Conservation (phyloP, 1,284 basidiomycete species). For the Ceratobasidium papillatum region DNA sequence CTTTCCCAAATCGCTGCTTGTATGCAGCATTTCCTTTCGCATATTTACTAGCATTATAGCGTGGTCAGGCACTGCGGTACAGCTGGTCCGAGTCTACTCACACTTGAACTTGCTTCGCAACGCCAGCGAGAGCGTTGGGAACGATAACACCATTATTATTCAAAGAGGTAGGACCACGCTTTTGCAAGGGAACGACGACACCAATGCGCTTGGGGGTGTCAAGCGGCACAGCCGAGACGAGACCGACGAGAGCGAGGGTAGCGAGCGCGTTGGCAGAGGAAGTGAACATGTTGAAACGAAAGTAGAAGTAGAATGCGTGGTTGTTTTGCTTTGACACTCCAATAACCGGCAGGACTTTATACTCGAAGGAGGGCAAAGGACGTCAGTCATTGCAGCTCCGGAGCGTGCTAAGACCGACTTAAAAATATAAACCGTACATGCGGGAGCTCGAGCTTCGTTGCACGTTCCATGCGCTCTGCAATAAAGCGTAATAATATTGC, state of each 20-base stretch:
- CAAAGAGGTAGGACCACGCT: neutral
- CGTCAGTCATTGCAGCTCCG: neutral
- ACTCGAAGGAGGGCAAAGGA: neutral
- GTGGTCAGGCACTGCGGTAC: neutral
- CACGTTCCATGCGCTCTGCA: neutral
- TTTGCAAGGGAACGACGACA: conserved; percentile 11
- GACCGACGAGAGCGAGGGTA: neutral
- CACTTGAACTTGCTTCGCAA: neutral
- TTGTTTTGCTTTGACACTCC: neutral
- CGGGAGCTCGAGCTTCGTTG: neutral
- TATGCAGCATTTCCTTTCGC: conserved; percentile 28
- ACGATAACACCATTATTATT: neutral
- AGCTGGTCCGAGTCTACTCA: neutral
- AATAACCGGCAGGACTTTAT: neutral
- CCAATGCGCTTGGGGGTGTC: neutral
- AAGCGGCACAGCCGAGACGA: conserved; percentile 22
- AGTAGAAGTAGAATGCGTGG: neutral
- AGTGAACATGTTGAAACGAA: conserved; percentile 13
- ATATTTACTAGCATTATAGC: conserved; percentile 11
- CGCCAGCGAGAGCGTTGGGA: neutral
- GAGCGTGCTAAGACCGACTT: neutral
- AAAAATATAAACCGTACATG: conserved; percentile 2
- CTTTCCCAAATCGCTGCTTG: conserved; percentile 5
- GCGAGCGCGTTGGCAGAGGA: conserved; percentile 12
- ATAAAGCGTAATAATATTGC: neutral